Evolutionary conservation across 352 stramenopile species (phyloP), one percentile per base, ranked within the genome.

Genomic region (Elongisporangium undulatum): DNA sequence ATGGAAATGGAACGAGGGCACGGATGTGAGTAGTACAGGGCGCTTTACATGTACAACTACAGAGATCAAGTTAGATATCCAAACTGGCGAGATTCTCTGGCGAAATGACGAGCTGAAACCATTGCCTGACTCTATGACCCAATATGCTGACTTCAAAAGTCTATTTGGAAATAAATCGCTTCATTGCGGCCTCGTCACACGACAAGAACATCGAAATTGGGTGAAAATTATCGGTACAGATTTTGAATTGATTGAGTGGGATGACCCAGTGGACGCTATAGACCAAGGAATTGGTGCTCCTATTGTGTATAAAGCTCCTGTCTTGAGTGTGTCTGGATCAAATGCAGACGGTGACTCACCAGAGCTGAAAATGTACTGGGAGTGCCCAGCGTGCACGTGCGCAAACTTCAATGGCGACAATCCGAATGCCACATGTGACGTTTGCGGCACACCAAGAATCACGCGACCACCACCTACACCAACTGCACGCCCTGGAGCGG

Each of bases 91-190:
- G 54, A 94, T 97, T 63, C 59, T 97, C 53, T 97, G 89, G 89
- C 80, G 89, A 61, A 96, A 97, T 58, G 89, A 96, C 53, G 89
- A 95, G 58, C 65, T 97, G 4, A 95, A 95, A 58, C 89, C 89
- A 13, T 82, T 97, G n/a, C 89, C 87, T 4, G 89, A 96, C 62
- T 94, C 85, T 2, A 97, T 97, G 89, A 92, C 87, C 0, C 89
- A 97, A 58, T 94, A 88, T 54, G 75, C 74, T 16, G 89, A 97
- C 53, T 97, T 94, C 56, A 89, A 87, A 61, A 68, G 69, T 16
- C 78, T 94, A 59, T 95, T 95, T 64, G 87, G 87, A 4, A 91
- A 83, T 55, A 86, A 89, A 53, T 89, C 87, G 20, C 78, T 95
- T 55, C 89, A 97, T 41, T 97, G 89, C 49, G 89, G 89, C 9